These are phyloP conservation scores for Termitomyces sp. DNA, from an alignment of 768 basidiomycete species.

Conservation along the genomic window DNA sequence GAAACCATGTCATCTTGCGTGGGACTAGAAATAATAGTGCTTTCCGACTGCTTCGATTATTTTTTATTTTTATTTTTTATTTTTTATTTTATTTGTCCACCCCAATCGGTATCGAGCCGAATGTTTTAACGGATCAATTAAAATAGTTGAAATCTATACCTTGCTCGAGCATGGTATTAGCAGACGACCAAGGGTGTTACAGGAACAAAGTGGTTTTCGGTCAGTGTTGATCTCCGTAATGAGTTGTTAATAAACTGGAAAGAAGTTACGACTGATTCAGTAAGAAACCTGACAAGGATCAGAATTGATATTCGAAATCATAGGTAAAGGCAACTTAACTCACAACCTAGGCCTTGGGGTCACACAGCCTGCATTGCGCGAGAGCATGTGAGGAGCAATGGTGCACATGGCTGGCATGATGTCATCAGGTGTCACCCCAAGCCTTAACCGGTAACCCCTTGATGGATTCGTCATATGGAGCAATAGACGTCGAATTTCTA, in stretches of 20 bases:
- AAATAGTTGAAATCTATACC: background rate
- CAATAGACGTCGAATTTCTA: background rate
- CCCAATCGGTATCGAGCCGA: no score
- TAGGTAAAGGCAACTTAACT: no score
- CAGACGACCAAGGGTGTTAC: background rate
- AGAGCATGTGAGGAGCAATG: no score
- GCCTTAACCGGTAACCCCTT: background rate
- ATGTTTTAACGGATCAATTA: background rate
- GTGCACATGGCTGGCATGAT: background rate
- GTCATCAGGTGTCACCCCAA: background rate
- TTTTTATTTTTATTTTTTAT: no score
- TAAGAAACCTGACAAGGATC: no score
- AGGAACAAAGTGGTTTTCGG: background rate
- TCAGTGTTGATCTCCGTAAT: background rate
- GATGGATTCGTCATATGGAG: background rate
- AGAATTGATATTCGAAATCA: background rate
- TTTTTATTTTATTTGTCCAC: no score
- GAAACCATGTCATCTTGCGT: no score
- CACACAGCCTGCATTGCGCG: no score
- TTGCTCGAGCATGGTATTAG: background rate
- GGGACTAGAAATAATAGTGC: no score
- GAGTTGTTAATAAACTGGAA: background rate
- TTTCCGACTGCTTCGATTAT: no score
- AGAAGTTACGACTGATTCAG: background rate
- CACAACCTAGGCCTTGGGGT: no score